A percentile compares a stretch with the other conserved stretches of the same genome.
Evolutionary conservation across 1,139 yeast species (phyloP).

Genomic region (Lodderomyces orthopsilosis): DNA sequence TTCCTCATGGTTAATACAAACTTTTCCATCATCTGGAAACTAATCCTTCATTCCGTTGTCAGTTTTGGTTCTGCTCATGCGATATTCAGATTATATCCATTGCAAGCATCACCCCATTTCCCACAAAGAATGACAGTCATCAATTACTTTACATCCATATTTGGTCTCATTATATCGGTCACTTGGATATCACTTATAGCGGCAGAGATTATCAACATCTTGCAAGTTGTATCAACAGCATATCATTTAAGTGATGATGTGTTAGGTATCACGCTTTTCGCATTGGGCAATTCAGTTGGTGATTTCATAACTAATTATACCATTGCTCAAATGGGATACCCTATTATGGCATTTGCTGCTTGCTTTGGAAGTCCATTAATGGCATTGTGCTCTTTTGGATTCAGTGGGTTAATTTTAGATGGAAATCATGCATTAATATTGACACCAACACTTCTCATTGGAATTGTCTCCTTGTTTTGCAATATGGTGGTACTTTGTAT

Average conservation of each 20-base stretch:
- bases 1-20: background rate
- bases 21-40: background rate
- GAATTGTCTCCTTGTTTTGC: slow-evolving; percentile 50
- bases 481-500: slow-evolving; percentile 53
- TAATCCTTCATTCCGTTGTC: background rate
- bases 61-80: background rate
- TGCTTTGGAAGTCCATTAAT: slow-evolving; percentile 90
- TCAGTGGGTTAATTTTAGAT: slow-evolving; percentile 58
- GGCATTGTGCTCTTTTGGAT: slow-evolving; percentile 44
- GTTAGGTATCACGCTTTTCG: slow-evolving; percentile 82
- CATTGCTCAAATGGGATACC: slow-evolving; percentile 81
- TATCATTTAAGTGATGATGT: slow-evolving; percentile 73
- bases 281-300: slow-evolving; percentile 89
- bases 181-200: slow-evolving; percentile 78
- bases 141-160: slow-evolving; percentile 36
- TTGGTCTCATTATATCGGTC: slow-evolving; percentile 69
- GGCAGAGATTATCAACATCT: slow-evolving; percentile 65
- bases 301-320: slow-evolving; percentile 85
- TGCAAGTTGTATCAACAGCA: slow-evolving; percentile 61
- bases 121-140: slow-evolving; percentile 12
- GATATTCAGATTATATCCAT: background rate
- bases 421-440: slow-evolving; percentile 5
- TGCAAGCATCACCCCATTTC: background rate
- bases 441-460: slow-evolving; percentile 37
- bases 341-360: slow-evolving; percentile 90